A percentile compares a stretch with the other conserved stretches of the same genome.
Evolutionary conservation across 805 yeast genomes (phyloP).

Genomic region (Barnettozyma siamensis): DNA sequence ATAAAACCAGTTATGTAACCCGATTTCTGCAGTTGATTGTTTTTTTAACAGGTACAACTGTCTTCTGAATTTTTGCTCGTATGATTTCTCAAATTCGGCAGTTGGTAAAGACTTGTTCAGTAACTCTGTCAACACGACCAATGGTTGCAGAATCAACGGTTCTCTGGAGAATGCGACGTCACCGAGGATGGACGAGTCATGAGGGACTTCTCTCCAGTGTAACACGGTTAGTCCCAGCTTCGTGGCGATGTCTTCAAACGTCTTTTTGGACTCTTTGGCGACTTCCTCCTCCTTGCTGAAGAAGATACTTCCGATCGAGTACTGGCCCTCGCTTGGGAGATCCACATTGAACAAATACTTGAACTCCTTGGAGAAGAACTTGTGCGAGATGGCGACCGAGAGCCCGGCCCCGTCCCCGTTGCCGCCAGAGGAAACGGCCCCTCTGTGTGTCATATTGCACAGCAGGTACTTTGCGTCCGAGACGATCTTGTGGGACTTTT

Average conservation of each 20-base stretch:
- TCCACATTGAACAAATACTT: conserved; percentile 58
- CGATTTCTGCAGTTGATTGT: conserved; percentile 85
- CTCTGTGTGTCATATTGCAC: conserved; percentile 98
- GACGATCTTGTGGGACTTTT: conserved; percentile 82
- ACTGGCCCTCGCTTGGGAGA: conserved; percentile 77
- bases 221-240: conserved; percentile 74
- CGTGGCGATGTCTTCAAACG: conserved; percentile 77
- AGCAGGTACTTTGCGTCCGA: conserved; percentile 82
- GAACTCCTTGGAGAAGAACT: conserved; percentile 80
- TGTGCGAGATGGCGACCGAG: conserved; percentile 87
- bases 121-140: conserved; percentile 62
- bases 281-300: conserved; percentile 79
- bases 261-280: conserved; percentile 60
- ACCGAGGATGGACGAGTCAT: conserved; percentile 89
- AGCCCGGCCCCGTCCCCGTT: conserved; percentile 99
- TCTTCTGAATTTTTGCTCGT: conserved; percentile 68
- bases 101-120: conserved; percentile 35
- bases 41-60: conserved; percentile 83
- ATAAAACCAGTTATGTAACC: conserved; percentile 95
- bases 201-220: conserved; percentile 95
- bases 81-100: conserved; percentile 49
- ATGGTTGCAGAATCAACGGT: conserved; percentile 88
- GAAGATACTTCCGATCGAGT: conserved; percentile 92
- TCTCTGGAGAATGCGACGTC: conserved; percentile 93
- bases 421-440: conserved; percentile 94